Base-by-base conservation (phyloP, 108 stramenopile species). In the Nitzschia palea region DNA sequence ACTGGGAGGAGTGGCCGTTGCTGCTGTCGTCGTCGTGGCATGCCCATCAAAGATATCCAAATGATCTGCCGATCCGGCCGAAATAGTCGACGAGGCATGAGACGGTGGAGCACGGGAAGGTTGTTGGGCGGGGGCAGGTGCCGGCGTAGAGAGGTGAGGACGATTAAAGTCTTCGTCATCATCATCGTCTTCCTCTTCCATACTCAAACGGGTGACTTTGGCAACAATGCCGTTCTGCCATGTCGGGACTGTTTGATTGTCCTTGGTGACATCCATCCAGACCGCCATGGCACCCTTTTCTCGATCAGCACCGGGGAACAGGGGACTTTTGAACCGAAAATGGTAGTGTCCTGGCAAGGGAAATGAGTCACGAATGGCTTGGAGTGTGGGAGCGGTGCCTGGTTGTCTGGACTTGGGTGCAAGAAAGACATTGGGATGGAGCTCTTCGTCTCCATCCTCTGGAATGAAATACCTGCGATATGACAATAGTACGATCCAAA, bases 321-420 rank as follows among this genome's bases (percentile, higher is more conserved):
- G 62, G 2, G 93, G 85, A 62, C 80, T 90, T 83, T 96, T 96
- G 87, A 98, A 98, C 10, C 97, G 94, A 78, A 97, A 98, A 75
- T 98, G 97, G 76, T 95, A 98, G 12, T 74, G 80, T 50, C 97
- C 97, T 8, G 94, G 92, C 23, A 98, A 69, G 15, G 97, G 97
- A 77, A 98, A 98, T 68, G 90, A 65, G 54, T 80, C 73, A 70
- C 79, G 85, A 34, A 98, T 73, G 44, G 96, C 80, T 37, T 80
- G 82, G 29, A 98, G 81, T 22, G 89, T 71, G 0, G 93, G 93
- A 37, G 93, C 88, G 55, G 75, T 73, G 8, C 86, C 86, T 10
- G 82, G 73, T 33, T 88, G 85, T 27, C 76, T 78, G 9, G 93
- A 74, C 62, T 94, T 94, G 20, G 93, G 86, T 40, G 88, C 88